These are phyloP conservation scores for Suillus hirtellus DNA, from an alignment of 768 basidiomycete genomes.

Conservation along the genomic window DNA sequence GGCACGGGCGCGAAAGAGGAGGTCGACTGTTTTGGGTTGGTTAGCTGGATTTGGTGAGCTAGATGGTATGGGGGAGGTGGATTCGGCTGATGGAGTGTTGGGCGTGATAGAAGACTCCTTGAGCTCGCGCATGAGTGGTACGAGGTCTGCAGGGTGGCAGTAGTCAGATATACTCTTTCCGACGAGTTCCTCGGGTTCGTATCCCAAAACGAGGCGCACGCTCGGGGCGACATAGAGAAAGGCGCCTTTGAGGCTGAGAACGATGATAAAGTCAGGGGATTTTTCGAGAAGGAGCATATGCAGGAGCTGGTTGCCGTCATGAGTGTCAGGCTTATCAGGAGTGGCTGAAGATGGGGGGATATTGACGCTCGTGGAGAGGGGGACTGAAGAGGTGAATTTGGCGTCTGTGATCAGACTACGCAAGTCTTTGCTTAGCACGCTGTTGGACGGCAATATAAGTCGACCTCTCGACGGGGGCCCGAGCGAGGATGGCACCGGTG, in stretches of 20 bases:
- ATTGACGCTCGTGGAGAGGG: slow-evolving; percentile 43
- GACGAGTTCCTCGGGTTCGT: slow-evolving; percentile 81
- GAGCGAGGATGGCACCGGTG: slow-evolving; percentile 11
- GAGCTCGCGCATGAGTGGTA: slow-evolving; percentile 88
- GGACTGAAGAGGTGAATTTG: slow-evolving; percentile 48
- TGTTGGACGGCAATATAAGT: slow-evolving; percentile 10
- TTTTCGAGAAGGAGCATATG: slow-evolving; percentile 61
- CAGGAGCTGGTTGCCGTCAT: slow-evolving; percentile 48
- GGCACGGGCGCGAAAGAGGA: slow-evolving; percentile 81
- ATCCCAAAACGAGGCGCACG: slow-evolving; percentile 77
- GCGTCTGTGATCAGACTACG: slow-evolving; percentile 48
- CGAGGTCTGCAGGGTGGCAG: slow-evolving; percentile 87
- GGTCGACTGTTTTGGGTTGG: slow-evolving; percentile 64
- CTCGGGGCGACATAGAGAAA: slow-evolving; percentile 92
- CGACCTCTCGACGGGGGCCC: slow-evolving; percentile 22
- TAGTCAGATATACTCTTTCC: slow-evolving; percentile 77
- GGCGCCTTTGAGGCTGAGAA: slow-evolving; percentile 87
- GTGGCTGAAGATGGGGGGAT: slow-evolving; percentile 29
- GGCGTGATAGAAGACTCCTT: slow-evolving; percentile 59
- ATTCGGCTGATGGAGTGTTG: slow-evolving; percentile 10
- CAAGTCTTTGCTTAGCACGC: slow-evolving; percentile 52
- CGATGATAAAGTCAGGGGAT: slow-evolving; percentile 81
- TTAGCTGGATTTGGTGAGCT: slow-evolving; percentile 6
- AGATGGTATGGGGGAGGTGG: slow-evolving; percentile 7
- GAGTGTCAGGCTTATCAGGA: slow-evolving; percentile 20